These are phyloP conservation scores for Cotoneaster glaucophyllus DNA, from an alignment of 306 rosid genomes.

Conservation along the genomic window DNA sequence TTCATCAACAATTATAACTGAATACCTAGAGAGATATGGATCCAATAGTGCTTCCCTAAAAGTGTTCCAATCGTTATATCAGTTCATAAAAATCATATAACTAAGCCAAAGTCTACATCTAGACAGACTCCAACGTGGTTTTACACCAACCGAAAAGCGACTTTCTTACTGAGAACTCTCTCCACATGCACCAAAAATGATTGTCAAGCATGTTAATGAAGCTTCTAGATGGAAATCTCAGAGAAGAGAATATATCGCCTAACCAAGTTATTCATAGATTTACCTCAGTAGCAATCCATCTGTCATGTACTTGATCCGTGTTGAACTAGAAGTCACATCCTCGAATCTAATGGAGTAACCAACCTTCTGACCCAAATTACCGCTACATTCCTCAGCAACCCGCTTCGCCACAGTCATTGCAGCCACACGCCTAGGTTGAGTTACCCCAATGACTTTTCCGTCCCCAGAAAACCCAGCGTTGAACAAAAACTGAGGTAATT, in stretches of 20 bases:
- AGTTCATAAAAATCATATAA: background rate
- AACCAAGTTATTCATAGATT: constrained; percentile 6
- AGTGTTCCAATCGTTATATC: constrained; percentile 16
- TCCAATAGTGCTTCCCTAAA: constrained; percentile 89
- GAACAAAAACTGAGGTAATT: constrained; percentile 79
- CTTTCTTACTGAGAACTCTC: background rate
- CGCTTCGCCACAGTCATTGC: constrained; percentile 89
- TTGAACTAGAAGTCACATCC: constrained; percentile 58
- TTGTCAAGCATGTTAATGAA: background rate
- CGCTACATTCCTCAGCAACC: constrained; percentile 83
- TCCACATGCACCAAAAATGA: background rate
- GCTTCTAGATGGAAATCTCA: too few species aligned
- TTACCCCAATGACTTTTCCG: constrained; percentile 72
- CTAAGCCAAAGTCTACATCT: background rate
- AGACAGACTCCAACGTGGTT: background rate
- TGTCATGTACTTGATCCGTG: constrained; percentile 89
- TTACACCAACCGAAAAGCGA: background rate
- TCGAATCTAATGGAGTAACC: constrained; percentile 90
- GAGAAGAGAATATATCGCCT: background rate
- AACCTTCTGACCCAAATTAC: constrained; percentile 70
- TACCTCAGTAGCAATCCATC: constrained; percentile 92
- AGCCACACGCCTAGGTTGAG: constrained; percentile 95
- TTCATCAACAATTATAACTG: constrained; percentile 86
- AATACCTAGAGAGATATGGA: constrained; percentile 77
- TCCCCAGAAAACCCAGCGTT: constrained; percentile 71